phyloP scores from a whole-genome alignment of 2,329 filamentous ascomycete species.

The Hymenoscyphus albidus region DNA sequence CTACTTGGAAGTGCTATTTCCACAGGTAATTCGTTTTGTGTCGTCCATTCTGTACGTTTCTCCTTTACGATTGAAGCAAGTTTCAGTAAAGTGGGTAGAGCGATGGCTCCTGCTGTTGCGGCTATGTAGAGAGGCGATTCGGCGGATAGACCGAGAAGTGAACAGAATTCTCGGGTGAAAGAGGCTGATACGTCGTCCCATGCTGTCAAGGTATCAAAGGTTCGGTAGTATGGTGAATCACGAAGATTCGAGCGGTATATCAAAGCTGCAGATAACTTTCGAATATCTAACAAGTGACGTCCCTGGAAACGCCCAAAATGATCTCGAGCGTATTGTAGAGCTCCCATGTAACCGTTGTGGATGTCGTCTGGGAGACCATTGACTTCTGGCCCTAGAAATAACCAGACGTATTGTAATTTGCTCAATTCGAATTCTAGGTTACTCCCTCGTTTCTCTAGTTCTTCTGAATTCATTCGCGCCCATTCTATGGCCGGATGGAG shows the following conservation, averaged over 20 bases:
- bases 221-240: constrained; percentile 71
- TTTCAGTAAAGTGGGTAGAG: constrained; percentile 83
- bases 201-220: constrained; percentile 70
- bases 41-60: constrained; percentile 93
- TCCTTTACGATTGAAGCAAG: constrained; percentile 82
- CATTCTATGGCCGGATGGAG: constrained; percentile 81
- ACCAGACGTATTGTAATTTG: constrained; percentile 83
- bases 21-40: constrained; percentile 82
- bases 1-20: constrained; percentile 57
- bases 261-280: constrained; percentile 76
- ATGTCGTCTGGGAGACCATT: constrained; percentile 54
- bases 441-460: constrained; percentile 77
- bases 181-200: constrained; percentile 83
- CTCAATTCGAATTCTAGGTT: constrained; percentile 94
- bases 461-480: constrained; percentile 67
- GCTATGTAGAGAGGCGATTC: constrained; percentile 92
- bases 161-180: constrained; percentile 94
- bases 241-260: constrained; percentile 72
- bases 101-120: constrained; percentile 86
- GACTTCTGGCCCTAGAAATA: constrained; percentile 63
- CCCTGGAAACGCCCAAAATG: constrained; percentile 72
- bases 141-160: constrained; percentile 80
- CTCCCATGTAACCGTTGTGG: constrained; percentile 56
- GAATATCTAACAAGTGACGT: constrained; percentile 74
- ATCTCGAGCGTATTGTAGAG: constrained; percentile 69